Conservation (phyloP, 2,329 filamentous ascomycete species). For the Falciphora oryzae region DNA sequence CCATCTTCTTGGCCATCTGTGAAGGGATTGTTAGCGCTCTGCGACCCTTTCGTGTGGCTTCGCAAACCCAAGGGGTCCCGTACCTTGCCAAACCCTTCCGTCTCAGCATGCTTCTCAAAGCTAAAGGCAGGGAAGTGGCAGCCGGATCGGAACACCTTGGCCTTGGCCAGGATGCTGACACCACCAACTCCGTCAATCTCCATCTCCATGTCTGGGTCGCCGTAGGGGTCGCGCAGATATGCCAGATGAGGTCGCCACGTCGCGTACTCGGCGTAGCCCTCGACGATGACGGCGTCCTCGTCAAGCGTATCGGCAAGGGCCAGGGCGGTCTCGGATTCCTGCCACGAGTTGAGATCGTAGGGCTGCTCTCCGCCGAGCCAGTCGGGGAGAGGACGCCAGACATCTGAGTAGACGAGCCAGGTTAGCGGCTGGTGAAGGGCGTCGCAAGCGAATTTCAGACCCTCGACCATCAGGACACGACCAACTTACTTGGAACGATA, state of each 20-base stretch:
- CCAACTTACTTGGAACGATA: constrained; percentile 85
- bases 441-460: not conserved
- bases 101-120: constrained; percentile 98
- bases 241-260: constrained; percentile 97
- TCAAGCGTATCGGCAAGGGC: constrained; percentile 91
- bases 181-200: constrained; percentile 97
- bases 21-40: constrained; percentile 10
- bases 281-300: constrained; percentile 97
- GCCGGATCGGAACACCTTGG: constrained; percentile 87
- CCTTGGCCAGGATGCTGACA: constrained; percentile 95
- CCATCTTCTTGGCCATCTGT: constrained; percentile 96
- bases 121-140: constrained; percentile 98
- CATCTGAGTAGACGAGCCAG: constrained; percentile 54
- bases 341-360: constrained; percentile 98
- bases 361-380: constrained; percentile 98
- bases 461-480: not conserved
- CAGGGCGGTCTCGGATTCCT: constrained; percentile 95
- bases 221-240: constrained; percentile 93
- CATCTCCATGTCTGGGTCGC: constrained; percentile 99
- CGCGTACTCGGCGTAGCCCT: constrained; percentile 97
- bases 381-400: constrained; percentile 97
- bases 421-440: constrained; percentile 1
- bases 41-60: not conserved
- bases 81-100: constrained; percentile 94
- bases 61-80: not conserved